Base-by-base conservation (phyloP, 106 monocot species). In the Dendrobium nobile region DNA sequence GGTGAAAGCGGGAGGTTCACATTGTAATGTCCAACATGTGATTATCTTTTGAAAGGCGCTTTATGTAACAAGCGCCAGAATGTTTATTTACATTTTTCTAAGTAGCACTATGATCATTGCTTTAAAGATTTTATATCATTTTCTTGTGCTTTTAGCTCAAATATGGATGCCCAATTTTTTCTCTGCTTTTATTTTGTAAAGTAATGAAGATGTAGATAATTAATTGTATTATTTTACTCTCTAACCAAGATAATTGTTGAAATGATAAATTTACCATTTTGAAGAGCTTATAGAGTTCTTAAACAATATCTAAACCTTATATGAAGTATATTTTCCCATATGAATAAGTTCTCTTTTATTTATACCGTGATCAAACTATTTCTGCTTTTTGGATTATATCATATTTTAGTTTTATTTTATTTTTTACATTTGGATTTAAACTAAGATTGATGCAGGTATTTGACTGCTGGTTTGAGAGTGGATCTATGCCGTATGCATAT, bases 401-500 rank as follows among this genome's bases (percentile, higher is more conserved):
- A 48, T 48, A 10, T 74, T 28, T 44, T 74, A n/a, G 16, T 41
- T 44, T 42, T 61, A 22, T 61, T 58, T 58, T 58, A 58, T 22
- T 61, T 74, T 74, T 74, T 44, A 4, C 43, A 48, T 48, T 41
- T 76, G 9, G 10, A 51, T 51, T 76, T 47, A 28, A 24, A 47
- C 47, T 47, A n/a, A 11, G 2, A 48, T 26, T 7, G 61, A 31
- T 89, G 75, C 84, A 98, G 97, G 97, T 98, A 51, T 99, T 99
- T 95, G 98, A 99, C 74, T 99, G 98, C 83, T 99, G 98, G 98
- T 99, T 99, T 85, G 98, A 99, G 78, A 99, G 98, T 88, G 98
- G 98, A 24, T 99, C 95, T 9, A 99, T 99, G 98, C 98, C 98
- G 1, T 99, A 99, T 91, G 98, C 98, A 10, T 99, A 99, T 83